Evolutionary conservation across 148 eudicot genomes (phyloP), one percentile per base, ranked within the genome.

Genomic region (Tetragonia tetragonoides): DNA sequence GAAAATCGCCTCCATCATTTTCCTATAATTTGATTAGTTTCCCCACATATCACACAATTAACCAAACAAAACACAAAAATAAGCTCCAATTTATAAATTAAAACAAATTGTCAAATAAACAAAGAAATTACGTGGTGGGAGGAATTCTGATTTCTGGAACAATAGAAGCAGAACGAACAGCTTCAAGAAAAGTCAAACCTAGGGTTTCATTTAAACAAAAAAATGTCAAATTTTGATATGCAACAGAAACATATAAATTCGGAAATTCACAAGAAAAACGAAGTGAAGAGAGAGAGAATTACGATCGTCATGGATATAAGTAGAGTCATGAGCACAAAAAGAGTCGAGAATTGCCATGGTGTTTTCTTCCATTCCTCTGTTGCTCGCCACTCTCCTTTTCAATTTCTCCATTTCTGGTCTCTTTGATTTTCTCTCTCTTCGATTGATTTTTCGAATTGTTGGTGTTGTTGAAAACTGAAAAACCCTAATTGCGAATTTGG

Each of bases 161-260:
- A 68, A 89, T 49, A 12, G 88, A 89, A 73, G 97, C 88, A 72
- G 89, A 84, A 6, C 94, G 91, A 79, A 93, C 94, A 28, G 94
- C 98, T 79, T 93, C 97, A 20, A 93, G 84, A 82, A 90, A 93
- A 49, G 91, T 83, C 75, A 90, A 79, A 67, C 94, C 94, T 90
- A 66, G 42, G 77, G 60, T 76, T 67, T 81, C 66, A n/a, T 40
- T 62, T 12, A 82, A 46, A 73, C 11, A 20, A 53, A 63, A 28
- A 37, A 6, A 17, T 53, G 74, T 15, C 21, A 62, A 39, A 7
- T 17, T 34, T 7, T 8, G 42, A 75, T 23, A 5, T 3, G 24
- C 2, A 68, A 68, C 40, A 34, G 75, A 4, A 42, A 3, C 20
- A 21, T 40, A 8, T 47, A 59, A 39, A 21, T 39, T 12, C 6